Evolutionary conservation across 257 asterid genomes (phyloP), one percentile per base, ranked within the genome.

Genomic region (Fraxinus anomala): DNA sequence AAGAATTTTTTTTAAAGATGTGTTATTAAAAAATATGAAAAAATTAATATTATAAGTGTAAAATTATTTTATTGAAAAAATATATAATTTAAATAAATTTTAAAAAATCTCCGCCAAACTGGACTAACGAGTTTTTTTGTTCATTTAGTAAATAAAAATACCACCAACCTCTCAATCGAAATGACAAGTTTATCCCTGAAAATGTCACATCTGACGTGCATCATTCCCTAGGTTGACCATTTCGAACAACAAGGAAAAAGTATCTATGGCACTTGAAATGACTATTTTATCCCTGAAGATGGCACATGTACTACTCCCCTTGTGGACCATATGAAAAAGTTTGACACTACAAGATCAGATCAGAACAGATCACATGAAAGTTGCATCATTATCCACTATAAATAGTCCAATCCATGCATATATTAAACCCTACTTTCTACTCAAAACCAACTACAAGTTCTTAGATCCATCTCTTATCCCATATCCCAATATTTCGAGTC

Each of bases 281-380:
- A 56, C 86, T 42, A 76, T 4, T 31, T 65, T 81, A 54, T 80
- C 87, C 87, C 76, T 78, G 0, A 47, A 26, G 3, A 24, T 23
- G 33, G 33, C 33, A 61, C 73, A 81, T 81, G 73, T 76, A 61
- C 9, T 0, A 28, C 1, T 6, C 66, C 68, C 73, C 3, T 37
- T 30, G n/a, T 76, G 78, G 76, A 39, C 78, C 86, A 79, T 65
- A 74, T 51, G 69, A 66, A 61, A 69, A 68, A 6, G 4, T 7
- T 37, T 30, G 74, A 77, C 74, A 23, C 34, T 24, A 23, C 61
- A 5, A 31, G 28, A 73, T 12, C 68, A 54, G 26, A 24, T n/a
- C 23, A 69, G 28, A 68, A 67, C 36, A 21, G 14, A 40, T 40
- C 47, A 10, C 4, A 39, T 59, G 1, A 68, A 23, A 59, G 19